Evolutionary conservation across 1,284 basidiomycete species (phyloP).

Genomic region (Trametes sp.): DNA sequence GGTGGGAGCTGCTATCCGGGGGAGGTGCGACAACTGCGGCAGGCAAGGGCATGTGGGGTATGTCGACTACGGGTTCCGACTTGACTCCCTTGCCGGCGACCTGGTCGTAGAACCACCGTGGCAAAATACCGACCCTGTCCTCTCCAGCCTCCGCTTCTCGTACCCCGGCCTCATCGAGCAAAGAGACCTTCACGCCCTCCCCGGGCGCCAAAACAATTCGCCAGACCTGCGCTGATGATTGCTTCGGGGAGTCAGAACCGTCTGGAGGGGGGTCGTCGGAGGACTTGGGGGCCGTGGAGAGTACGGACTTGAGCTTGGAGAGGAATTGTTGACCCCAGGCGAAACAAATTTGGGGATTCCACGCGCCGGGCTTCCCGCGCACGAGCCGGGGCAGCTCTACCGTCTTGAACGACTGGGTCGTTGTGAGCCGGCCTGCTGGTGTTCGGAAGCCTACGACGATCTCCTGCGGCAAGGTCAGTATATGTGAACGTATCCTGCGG

Average conservation of each 20-base stretch:
- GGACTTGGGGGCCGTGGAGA: constrained; percentile 28
- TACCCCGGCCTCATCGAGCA: constrained; percentile 55
- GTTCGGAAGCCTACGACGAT: constrained; percentile 94
- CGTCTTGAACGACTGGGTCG: constrained; percentile 75
- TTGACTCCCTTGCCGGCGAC: background rate
- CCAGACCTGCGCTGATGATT: constrained; percentile 57
- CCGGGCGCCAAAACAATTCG: constrained; percentile 68
- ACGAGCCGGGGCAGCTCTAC: constrained; percentile 76
- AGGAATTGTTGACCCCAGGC: constrained; percentile 78
- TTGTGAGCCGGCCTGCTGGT: constrained; percentile 70
- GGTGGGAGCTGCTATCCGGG: background rate
- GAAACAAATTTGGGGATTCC: constrained; percentile 82
- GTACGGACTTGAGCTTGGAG: constrained; percentile 55
- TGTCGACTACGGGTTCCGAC: background rate
- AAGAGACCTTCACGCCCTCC: constrained; percentile 54
- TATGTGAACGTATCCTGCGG: background rate
- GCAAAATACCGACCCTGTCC: constrained; percentile 78
- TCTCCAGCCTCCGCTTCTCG: constrained; percentile 69
- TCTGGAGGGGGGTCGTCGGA: constrained; percentile 22
- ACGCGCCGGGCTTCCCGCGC: constrained; percentile 75
- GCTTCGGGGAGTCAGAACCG: background rate
- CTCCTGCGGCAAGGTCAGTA: constrained; percentile 56
- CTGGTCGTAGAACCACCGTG: constrained; percentile 63
- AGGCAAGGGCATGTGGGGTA: background rate
- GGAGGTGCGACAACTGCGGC: background rate